A percentile compares a stretch with the other conserved stretches of the same genome.
phyloP scores from a whole-genome alignment of 208 protist genomes.

The Trichomonas gallinae region DNA sequence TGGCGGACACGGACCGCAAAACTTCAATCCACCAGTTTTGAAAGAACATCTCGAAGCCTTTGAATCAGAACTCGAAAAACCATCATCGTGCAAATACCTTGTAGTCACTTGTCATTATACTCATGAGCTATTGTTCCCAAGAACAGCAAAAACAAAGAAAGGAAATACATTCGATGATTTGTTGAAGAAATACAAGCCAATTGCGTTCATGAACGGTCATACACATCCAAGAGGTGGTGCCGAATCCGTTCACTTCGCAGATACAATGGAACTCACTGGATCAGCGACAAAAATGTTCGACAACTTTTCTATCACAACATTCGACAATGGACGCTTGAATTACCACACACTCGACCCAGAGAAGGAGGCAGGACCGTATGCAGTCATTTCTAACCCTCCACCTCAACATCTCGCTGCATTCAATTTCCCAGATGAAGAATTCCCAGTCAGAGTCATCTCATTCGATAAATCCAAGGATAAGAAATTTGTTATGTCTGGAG shows the following conservation, averaged over 20 bases:
- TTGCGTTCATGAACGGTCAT: not conserved
- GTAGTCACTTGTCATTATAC: not conserved
- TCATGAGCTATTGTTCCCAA: not conserved
- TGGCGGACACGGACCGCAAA: not conserved
- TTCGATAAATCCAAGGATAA: not conserved
- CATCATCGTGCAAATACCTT: not conserved
- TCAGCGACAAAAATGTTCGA: not conserved
- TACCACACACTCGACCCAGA: not conserved
- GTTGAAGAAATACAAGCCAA: not conserved
- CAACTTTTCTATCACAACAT: not conserved
- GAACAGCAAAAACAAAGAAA: not conserved
- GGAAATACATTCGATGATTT: not conserved
- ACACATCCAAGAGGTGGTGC: not conserved
- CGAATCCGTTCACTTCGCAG: not conserved
- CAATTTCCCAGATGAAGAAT: not conserved
- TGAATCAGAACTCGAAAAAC: not conserved
- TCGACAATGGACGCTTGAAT: not conserved
- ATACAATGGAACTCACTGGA: not conserved
- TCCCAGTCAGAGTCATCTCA: not conserved
- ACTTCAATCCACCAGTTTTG: not conserved
- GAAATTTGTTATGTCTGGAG: not conserved
- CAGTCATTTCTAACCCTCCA: not conserved
- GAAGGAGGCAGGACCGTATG: not conserved
- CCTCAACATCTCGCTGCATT: not conserved
- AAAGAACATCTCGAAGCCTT: not conserved